Conservation (phyloP, 192 early-diverging fungal species). For the Backusella tarrabulga region DNA sequence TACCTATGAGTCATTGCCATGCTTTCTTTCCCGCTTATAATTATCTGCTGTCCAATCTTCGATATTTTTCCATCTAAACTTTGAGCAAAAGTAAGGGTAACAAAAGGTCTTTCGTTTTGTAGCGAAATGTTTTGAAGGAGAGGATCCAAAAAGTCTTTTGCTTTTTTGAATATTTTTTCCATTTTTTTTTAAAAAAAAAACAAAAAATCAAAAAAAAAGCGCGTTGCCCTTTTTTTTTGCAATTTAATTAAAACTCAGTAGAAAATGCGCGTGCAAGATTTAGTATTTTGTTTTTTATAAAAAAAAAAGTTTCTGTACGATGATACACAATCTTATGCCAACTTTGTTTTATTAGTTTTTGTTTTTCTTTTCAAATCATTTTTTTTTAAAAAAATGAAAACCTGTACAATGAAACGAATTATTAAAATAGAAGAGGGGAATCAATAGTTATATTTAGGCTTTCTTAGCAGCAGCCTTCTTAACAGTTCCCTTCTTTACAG, state of each 20-base stretch:
- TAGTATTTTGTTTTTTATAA: not conserved
- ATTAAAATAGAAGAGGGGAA: not conserved
- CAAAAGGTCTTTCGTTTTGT: conserved; percentile 33
- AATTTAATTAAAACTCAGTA: not conserved
- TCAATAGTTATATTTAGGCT: not conserved
- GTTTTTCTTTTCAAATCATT: not conserved
- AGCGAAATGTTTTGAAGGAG: not conserved
- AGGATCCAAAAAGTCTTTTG: conserved; percentile 12
- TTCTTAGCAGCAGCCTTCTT: conserved; percentile 18
- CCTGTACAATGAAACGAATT: not conserved
- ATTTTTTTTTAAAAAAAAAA: conserved; percentile 1
- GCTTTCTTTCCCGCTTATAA: conserved; percentile 71
- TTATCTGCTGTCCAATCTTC: conserved; percentile 51
- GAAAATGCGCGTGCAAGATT: not conserved
- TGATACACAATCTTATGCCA: not conserved
- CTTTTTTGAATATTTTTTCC: conserved; percentile 9
- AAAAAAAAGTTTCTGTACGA: not conserved
- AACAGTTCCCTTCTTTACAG: conserved; percentile 29
- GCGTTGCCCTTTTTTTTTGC: not conserved
- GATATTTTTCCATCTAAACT: conserved; percentile 85
- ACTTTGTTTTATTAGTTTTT: not conserved
- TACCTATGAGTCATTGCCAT: conserved; percentile 80
- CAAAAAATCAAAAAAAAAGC: not conserved
- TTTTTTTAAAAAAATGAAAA: not conserved
- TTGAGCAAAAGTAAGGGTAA: conserved; percentile 90